phyloP scores from a whole-genome alignment of 768 basidiomycete species.

The Boletellus ananas region DNA sequence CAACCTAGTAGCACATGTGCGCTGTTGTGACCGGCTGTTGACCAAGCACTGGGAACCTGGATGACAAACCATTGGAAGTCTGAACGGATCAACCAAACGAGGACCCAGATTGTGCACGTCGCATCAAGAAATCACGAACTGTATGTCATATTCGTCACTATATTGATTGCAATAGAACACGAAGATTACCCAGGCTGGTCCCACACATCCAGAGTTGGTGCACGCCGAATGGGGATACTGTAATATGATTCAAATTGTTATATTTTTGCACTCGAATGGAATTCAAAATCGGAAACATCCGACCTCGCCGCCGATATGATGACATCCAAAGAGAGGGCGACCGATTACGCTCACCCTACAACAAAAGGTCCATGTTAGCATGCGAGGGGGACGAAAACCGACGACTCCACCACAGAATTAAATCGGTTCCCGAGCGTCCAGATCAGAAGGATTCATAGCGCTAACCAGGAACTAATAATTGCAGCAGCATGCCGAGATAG shows the following conservation, averaged over 20 bases:
- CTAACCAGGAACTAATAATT: conserved; percentile 13
- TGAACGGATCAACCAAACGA: conserved; percentile 14
- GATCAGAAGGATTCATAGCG: conserved; percentile 39
- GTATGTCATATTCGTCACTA: conserved; percentile 44
- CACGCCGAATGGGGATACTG: conserved; percentile 39
- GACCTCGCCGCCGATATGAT: conserved; percentile 41
- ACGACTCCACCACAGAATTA: conserved; percentile 49
- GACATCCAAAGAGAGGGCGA: conserved; percentile 43
- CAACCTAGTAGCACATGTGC: no score
- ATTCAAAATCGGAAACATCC: not conserved
- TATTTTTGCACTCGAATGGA: conserved; percentile 31
- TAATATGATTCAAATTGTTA: no score
- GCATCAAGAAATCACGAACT: conserved; percentile 27
- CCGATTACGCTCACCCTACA: conserved; percentile 49
- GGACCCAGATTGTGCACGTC: not conserved
- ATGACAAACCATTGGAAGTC: conserved; percentile 43
- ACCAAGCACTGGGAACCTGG: no score
- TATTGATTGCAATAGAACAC: conserved; percentile 55
- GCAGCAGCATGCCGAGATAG: conserved; percentile 4
- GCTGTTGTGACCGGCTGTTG: no score
- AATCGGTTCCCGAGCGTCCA: conserved; percentile 56
- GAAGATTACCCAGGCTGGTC: not conserved
- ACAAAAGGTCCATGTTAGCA: conserved; percentile 49
- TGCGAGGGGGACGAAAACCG: conserved; percentile 47
- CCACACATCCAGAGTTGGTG: no score